A percentile compares a stretch with the other conserved stretches of the same genome.
phyloP scores from a whole-genome alignment of 2,329 filamentous ascomycete species.

The Pseudogymnoascus sp. region DNA sequence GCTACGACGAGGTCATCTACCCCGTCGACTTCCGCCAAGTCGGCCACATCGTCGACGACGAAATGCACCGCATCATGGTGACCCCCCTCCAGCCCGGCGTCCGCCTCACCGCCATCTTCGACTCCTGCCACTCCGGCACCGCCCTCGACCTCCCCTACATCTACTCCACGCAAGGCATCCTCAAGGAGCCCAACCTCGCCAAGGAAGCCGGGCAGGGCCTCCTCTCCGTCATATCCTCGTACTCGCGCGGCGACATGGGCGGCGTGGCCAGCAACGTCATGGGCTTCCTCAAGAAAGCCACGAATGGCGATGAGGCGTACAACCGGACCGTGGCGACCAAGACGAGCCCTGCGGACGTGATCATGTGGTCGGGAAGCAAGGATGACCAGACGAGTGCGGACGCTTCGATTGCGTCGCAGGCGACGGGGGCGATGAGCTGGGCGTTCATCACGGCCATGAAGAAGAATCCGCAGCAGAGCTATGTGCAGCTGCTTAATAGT shows the following conservation, averaged over 20 bases:
- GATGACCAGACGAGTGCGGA: slow-evolving; percentile 93
- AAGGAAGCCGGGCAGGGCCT: slow-evolving; percentile 59
- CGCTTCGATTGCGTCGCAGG: slow-evolving; percentile 76
- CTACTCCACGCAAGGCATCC: slow-evolving; percentile 59
- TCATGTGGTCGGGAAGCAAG: slow-evolving; percentile 97
- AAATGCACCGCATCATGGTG: slow-evolving; percentile 72
- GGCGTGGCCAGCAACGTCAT: slow-evolving; percentile 70
- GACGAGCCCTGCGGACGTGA: slow-evolving; percentile 87
- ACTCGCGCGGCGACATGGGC: slow-evolving; percentile 64
- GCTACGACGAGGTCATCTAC: slow-evolving; percentile 77
- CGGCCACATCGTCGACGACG: slow-evolving; percentile 77
- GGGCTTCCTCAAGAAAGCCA: slow-evolving; percentile 79
- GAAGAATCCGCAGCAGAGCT: slow-evolving; percentile 92
- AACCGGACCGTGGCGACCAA: slow-evolving; percentile 78
- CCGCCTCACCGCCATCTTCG: slow-evolving; percentile 62
- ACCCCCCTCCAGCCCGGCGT: slow-evolving; percentile 71
- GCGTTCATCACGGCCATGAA: slow-evolving; percentile 87
- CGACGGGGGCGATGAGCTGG: slow-evolving; percentile 97
- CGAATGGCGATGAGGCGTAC: slow-evolving; percentile 67
- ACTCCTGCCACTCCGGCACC: slow-evolving; percentile 60
- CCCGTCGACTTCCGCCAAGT: slow-evolving; percentile 71
- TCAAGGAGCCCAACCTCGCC: slow-evolving; percentile 60
- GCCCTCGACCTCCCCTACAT: slow-evolving; percentile 59
- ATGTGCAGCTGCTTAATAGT: slow-evolving; percentile 90
- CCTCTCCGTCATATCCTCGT: slow-evolving; percentile 50